Percentiles rank a stretch among this genome's conserved stretches.
These are phyloP conservation scores for Drechslerella stenobrocha DNA, from an alignment of 2,329 filamentous ascomycete species.

Conservation along the genomic window DNA sequence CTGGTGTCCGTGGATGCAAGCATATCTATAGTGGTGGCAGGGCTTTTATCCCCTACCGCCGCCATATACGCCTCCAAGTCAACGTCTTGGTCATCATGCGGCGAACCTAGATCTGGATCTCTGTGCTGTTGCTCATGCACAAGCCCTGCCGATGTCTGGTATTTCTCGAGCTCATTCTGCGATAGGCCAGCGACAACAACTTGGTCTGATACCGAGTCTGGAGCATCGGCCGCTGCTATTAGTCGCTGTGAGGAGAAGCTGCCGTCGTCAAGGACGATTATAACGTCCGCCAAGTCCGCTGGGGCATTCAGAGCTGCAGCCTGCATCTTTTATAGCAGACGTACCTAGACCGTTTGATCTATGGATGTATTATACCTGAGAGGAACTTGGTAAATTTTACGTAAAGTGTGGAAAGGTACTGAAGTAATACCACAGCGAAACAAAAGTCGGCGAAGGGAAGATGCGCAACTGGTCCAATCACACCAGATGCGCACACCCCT, in stretches of 20 bases:
- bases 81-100: not conserved
- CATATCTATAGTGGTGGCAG: slow-evolving; percentile 30
- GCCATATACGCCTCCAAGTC: slow-evolving; percentile 1
- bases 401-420: not conserved
- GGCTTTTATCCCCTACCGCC: slow-evolving; percentile 22
- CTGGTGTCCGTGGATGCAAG: slow-evolving; percentile 26
- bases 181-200: slow-evolving; percentile 12
- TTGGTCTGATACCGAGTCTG: slow-evolving; percentile 5
- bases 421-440: not conserved
- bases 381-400: not conserved
- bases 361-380: no score
- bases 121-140: no score
- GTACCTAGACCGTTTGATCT: no score
- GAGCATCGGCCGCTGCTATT: slow-evolving; percentile 3
- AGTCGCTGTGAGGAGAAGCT: not conserved
- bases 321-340: no score
- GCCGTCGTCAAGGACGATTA: slow-evolving; percentile 13
- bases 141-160: not conserved
- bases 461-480: not conserved
- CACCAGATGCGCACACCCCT: not conserved
- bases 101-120: not conserved
- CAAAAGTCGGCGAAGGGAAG: not conserved
- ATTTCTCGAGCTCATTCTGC: slow-evolving; percentile 10
- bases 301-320: no score
- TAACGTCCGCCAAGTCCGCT: no score